Conservation (phyloP, 2,329 filamentous ascomycete species). For the Chaetomium sp. region DNA sequence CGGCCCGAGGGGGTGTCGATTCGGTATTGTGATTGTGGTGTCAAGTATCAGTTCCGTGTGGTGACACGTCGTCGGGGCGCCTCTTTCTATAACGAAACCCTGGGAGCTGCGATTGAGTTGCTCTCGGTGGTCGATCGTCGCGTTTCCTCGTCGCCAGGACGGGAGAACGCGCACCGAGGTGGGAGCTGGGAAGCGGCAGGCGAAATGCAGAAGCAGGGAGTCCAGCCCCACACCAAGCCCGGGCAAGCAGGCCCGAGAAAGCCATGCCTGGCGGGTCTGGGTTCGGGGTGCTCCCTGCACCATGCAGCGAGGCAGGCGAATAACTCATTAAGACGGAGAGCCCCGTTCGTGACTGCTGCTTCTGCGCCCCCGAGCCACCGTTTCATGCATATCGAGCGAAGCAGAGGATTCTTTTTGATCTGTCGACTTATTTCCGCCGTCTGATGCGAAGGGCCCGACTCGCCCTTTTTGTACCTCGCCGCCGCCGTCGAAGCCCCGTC, state of each 20-base stretch:
- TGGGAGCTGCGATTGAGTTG: too few relatives aligned
- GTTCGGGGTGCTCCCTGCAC: neutral
- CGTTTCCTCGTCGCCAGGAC: too few relatives aligned
- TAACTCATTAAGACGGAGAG: neutral
- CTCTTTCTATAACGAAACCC: too few relatives aligned
- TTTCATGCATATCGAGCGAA: constrained; percentile 1
- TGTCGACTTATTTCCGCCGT: neutral
- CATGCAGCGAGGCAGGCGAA: constrained; percentile 1
- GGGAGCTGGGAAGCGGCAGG: too few relatives aligned
- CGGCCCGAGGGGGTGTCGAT: too few relatives aligned
- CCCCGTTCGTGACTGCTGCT: neutral
- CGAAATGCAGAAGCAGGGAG: too few relatives aligned
- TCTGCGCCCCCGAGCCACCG: constrained; percentile 3
- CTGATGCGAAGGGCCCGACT: neutral
- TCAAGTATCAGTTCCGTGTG: too few relatives aligned
- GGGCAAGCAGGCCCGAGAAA: neutral
- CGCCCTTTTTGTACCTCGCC: neutral
- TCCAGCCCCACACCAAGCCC: neutral
- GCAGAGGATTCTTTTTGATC: neutral
- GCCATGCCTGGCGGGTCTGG: constrained; percentile 3
- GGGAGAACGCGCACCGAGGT: too few relatives aligned
- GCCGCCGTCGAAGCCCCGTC: too few relatives aligned
- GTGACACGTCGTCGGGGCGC: too few relatives aligned
- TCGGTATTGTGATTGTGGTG: too few relatives aligned
- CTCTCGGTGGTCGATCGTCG: too few relatives aligned